A percentile compares a stretch with the other conserved stretches of the same genome.
Evolutionary conservation across 371 early-diverging fungal species (phyloP).

Genomic region (Polyrhizophydium stewartii): DNA sequence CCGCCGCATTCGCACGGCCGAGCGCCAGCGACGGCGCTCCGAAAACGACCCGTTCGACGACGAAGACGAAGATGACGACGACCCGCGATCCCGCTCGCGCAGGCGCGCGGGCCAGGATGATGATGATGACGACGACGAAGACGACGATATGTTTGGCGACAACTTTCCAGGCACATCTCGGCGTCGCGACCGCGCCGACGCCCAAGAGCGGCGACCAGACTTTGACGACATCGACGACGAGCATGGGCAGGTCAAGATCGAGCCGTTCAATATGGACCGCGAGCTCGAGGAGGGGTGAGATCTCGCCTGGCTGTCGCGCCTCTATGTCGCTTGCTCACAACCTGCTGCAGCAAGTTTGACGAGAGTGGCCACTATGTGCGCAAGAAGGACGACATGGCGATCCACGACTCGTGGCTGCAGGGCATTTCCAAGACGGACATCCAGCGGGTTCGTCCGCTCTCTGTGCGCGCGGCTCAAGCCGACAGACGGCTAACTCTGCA

Average conservation of each 20-base stretch:
- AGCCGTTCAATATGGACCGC: slow-evolving; percentile 85
- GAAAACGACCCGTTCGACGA: no score
- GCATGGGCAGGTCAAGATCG: slow-evolving; percentile 46
- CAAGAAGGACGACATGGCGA: slow-evolving; percentile 72
- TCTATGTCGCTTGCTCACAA: not conserved
- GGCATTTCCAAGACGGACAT: slow-evolving; percentile 76
- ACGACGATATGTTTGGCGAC: slow-evolving; percentile 63
- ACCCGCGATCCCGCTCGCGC: not conserved
- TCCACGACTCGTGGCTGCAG: slow-evolving; percentile 87
- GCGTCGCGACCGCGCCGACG: slow-evolving; percentile 21
- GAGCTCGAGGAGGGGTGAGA: slow-evolving; percentile 77
- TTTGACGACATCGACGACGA: slow-evolving; percentile 48
- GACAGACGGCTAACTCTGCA: not conserved
- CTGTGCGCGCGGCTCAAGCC: not conserved
- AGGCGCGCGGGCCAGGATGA: slow-evolving; percentile 1
- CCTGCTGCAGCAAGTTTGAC: slow-evolving; percentile 56
- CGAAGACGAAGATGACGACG: not conserved
- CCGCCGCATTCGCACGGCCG: no score
- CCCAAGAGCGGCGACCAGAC: slow-evolving; percentile 53
- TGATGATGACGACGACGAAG: slow-evolving; percentile 28
- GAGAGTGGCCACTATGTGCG: slow-evolving; percentile 76
- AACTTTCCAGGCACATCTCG: slow-evolving; percentile 1
- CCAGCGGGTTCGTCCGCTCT: slow-evolving; percentile 16
- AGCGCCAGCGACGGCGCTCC: no score
- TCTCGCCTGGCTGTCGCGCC: not conserved